Evolutionary conservation across 495 filamentous ascomycete genomes (phyloP), one percentile per base, ranked within the genome.

Genomic region (Lophiotrema nucula): DNA sequence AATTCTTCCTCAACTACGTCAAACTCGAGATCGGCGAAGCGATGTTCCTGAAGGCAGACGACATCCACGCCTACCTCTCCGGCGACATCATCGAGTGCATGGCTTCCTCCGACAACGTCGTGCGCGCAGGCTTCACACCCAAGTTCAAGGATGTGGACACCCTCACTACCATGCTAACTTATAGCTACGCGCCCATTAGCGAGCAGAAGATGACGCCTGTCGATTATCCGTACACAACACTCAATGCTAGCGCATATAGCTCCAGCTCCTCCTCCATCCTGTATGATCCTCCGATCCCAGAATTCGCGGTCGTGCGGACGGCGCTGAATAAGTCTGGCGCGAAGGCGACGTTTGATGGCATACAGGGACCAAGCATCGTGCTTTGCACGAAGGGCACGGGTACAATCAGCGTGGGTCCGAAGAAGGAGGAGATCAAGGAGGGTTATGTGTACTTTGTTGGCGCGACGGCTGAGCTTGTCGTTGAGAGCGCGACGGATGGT

Each of bases 81-180:
- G 93, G 93, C 69, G 93, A 98, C 56, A 96, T 98, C 65, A 90
- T 98, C 64, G 93, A 98, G 74, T 97, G 93, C 78, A 98, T 98
- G 93, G 93, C 93, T 1, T 87, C 89, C 19, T 95, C 89, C 28
- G 93, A 98, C 76, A 98, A 98, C 60, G 93, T 98, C 5, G 92
- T 98, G 19, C 92, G 93, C 27, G 93, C 93, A 1, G 93, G 93
- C 18, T 92, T 98, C 70, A 98, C 93, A 0, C 93, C 93, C 10
- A 98, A 98, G 72, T 97, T 92, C 81, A 96, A 97, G 76, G 93
- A 98, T 64, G 90, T 96, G 42, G 78, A 84, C 43, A 97, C 89
- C 2, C 79, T 98, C n/a, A 88, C 92, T 31, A 76, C 79, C 58
- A 95, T 96, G 88, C 76, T 98, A 51, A 97, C 93, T 0, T 98